Percentiles rank a stretch among this genome's conserved stretches.
phyloP scores from a whole-genome alignment of 352 stramenopile species.

The Poterioochromonas sp. region DNA sequence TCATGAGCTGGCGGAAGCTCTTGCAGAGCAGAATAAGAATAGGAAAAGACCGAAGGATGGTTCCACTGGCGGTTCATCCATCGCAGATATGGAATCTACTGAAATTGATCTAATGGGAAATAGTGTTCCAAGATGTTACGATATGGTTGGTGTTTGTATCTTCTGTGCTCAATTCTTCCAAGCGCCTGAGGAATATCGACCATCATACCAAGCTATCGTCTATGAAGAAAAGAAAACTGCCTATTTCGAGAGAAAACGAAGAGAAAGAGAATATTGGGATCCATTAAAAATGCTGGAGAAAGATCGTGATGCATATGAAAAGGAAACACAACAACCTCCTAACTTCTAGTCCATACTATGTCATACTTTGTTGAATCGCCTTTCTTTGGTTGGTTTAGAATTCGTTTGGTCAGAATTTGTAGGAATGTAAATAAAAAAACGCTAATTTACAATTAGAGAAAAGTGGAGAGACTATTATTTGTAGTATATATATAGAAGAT shows the following conservation, averaged over 20 bases:
- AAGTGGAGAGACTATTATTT: no score
- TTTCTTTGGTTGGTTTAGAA: no score
- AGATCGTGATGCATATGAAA: background rate
- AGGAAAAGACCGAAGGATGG: background rate
- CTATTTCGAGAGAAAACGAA: background rate
- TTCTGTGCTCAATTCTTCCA: conserved; percentile 30
- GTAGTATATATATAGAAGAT: no score
- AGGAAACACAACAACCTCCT: no score
- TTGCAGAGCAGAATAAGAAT: background rate
- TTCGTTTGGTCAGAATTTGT: no score
- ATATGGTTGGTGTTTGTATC: conserved; percentile 8
- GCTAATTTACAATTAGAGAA: no score
- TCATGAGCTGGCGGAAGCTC: background rate
- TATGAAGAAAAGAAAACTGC: conserved; percentile 14
- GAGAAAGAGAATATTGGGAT: conserved; percentile 21
- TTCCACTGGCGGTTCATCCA: background rate
- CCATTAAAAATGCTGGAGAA: conserved; percentile 16
- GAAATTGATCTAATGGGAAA: background rate
- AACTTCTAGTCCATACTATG: no score
- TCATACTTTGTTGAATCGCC: no score
- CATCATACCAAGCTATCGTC: background rate
- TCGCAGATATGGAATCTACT: background rate
- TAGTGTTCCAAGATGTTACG: background rate
- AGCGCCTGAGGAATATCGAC: background rate
- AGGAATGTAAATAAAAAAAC: no score